Evolutionary conservation across 1,284 basidiomycete genomes (phyloP).

Genomic region (Ganoderma resinaceum): DNA sequence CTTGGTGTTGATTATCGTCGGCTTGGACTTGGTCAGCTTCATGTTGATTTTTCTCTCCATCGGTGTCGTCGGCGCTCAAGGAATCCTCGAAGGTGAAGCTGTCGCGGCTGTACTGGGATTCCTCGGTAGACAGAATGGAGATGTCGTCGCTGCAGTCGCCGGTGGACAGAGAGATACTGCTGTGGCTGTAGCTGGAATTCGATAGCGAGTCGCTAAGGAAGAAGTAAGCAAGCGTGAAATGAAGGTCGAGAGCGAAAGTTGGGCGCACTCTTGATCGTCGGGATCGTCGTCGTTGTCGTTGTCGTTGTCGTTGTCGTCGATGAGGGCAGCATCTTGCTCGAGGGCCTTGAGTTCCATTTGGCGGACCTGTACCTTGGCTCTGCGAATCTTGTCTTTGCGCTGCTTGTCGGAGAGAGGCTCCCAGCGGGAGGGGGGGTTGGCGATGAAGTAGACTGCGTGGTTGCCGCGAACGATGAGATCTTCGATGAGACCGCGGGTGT

Average conservation of each 20-base stretch:
- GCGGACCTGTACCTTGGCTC: conserved; percentile 1
- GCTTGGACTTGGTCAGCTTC: background rate
- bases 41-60: background rate
- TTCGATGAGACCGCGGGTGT: conserved; percentile 2
- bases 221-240: background rate
- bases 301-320: background rate
- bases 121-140: background rate
- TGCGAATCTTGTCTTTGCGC: background rate
- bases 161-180: background rate
- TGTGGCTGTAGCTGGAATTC: background rate
- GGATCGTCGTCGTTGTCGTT: background rate
- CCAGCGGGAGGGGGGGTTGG: background rate
- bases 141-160: background rate
- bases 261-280: background rate
- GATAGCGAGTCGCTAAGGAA: background rate
- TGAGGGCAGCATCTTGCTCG: background rate
- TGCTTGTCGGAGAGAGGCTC: background rate
- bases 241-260: background rate
- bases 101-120: background rate
- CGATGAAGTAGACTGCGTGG: conserved; percentile 6
- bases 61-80: background rate
- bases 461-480: background rate
- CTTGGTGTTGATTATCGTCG: background rate
- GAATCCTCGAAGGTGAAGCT: background rate
- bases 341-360: background rate